Conservation (phyloP, 345 rosid genomes). For the Eucalyptus grandis region DNA sequence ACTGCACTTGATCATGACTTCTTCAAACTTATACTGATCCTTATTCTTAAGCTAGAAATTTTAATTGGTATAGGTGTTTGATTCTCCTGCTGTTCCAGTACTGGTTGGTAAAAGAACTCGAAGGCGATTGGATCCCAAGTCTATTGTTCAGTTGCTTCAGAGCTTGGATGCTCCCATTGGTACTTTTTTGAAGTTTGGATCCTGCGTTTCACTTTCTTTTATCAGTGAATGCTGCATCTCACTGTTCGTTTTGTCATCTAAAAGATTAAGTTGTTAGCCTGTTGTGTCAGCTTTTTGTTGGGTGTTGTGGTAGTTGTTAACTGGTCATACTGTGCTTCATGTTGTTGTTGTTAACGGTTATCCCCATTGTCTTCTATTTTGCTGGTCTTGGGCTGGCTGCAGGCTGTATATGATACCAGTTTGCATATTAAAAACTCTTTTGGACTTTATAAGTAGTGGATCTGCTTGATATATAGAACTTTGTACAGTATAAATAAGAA, state of each 20-base stretch:
- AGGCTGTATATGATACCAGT: background rate
- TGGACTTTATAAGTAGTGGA: background rate
- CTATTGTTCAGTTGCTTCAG: slow-evolving; percentile 60
- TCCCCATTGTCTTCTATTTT: background rate
- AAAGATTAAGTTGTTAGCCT: background rate
- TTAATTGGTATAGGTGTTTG: slow-evolving; percentile 47
- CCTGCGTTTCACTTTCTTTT: background rate
- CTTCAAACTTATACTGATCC: background rate
- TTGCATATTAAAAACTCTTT: background rate
- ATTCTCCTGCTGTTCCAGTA: slow-evolving; percentile 62
- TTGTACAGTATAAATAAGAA: background rate
- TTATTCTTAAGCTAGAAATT: background rate
- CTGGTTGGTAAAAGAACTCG: slow-evolving; percentile 57
- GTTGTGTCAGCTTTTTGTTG: background rate
- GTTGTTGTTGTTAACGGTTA: background rate
- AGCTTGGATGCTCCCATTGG: slow-evolving; percentile 63
- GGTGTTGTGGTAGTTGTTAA: background rate
- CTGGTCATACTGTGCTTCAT: background rate
- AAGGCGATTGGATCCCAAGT: slow-evolving; percentile 72
- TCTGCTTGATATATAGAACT: background rate
- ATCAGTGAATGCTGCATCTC: background rate
- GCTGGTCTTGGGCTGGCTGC: background rate
- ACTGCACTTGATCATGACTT: background rate
- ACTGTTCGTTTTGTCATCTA: background rate
- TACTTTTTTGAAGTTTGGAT: background rate